phyloP scores from a whole-genome alignment of 2,329 filamentous ascomycete genomes.

The Claviceps arundinis region DNA sequence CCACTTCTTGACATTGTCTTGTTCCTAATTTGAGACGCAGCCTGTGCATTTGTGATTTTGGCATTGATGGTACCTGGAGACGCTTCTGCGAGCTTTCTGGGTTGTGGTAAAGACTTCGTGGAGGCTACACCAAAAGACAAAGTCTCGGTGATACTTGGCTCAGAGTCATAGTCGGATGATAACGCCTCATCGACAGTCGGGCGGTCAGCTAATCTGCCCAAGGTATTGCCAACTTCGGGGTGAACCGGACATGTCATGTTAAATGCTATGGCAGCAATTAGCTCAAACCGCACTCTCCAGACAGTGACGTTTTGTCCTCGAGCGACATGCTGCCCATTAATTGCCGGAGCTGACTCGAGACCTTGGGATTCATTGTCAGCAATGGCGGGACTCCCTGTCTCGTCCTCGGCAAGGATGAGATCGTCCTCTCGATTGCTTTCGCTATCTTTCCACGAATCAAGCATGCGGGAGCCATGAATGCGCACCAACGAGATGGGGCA shows the following conservation, averaged over 20 bases:
- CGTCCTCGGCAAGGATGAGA: slow-evolving; percentile 25
- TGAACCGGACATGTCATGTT: not conserved
- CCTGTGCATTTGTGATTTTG: not conserved
- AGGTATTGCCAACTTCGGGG: not conserved
- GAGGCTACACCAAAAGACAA: not conserved
- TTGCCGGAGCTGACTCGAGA: not conserved
- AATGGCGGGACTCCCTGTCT: slow-evolving; percentile 2
- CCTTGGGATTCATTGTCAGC: not conserved
- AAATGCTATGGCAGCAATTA: not conserved
- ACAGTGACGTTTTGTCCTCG: not conserved
- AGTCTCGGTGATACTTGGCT: not conserved
- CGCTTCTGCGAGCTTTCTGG: not conserved
- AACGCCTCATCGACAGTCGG: not conserved
- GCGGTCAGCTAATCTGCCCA: not conserved
- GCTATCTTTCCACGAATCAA: slow-evolving; percentile 82
- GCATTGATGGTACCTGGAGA: not conserved
- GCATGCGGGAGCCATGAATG: slow-evolving; percentile 91
- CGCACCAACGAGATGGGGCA: slow-evolving; percentile 83
- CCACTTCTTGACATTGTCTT: not conserved
- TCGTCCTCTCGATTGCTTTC: slow-evolving; percentile 55
- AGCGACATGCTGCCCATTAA: not conserved
- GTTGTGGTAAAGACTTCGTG: not conserved
- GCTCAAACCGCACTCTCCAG: not conserved
- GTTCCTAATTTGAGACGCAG: not conserved
- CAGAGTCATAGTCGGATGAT: not conserved